Evolutionary conservation across 345 rosid species (phyloP).

Genomic region (Euphorbia peplus): DNA sequence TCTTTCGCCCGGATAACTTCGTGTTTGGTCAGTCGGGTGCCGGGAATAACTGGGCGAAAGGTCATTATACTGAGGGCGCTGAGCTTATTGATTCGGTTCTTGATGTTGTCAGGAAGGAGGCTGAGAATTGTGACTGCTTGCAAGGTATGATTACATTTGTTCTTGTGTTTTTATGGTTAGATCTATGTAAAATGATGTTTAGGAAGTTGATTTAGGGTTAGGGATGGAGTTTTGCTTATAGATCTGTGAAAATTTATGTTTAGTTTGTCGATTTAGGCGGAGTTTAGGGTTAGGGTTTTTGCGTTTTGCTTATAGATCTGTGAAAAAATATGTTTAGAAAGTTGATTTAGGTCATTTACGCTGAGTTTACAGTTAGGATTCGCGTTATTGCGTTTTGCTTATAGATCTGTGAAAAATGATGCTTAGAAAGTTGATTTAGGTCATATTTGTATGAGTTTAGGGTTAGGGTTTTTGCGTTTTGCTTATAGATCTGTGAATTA

Average conservation of each 20-base stretch:
- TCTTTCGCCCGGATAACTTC: slow-evolving; percentile 28
- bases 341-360: neutral
- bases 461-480: neutral
- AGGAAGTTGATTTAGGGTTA: neutral
- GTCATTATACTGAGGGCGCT: slow-evolving; percentile 32
- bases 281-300: too few species aligned
- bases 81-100: slow-evolving; percentile 31
- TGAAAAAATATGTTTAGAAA: neutral
- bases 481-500: neutral
- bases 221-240: too few species aligned
- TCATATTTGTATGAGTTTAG: too few species aligned
- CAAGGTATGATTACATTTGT: slow-evolving; percentile 12
- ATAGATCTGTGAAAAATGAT: too few species aligned
- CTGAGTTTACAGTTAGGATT: too few species aligned
- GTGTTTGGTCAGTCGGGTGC: slow-evolving; percentile 33
- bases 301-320: neutral
- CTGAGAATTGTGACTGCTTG: slow-evolving; percentile 31
- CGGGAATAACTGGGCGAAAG: slow-evolving; percentile 30
- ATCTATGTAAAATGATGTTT: neutral
- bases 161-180: neutral
- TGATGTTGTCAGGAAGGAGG: slow-evolving; percentile 30
- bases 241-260: too few species aligned
- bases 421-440: too few species aligned
- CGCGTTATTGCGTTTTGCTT: too few species aligned
- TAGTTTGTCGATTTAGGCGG: too few species aligned